Conservation (phyloP, 768 basidiomycete species). For the Chalciporus sphaerocephalus region DNA sequence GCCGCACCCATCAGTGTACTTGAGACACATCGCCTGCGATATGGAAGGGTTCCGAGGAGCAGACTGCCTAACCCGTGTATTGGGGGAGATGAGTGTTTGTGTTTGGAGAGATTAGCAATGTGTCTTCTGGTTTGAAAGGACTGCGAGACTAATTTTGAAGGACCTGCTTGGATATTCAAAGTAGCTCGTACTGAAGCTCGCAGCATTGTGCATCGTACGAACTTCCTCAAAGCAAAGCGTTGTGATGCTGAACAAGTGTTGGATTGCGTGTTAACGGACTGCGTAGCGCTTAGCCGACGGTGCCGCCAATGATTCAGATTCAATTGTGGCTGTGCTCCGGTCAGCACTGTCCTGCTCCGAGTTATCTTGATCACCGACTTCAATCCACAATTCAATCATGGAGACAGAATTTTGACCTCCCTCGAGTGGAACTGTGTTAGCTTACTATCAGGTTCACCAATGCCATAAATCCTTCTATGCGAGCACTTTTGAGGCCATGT, state of each 20-base stretch:
- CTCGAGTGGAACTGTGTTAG: too few species aligned
- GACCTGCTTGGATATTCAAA: neutral
- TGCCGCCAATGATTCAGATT: conserved; percentile 2
- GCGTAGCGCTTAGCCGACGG: neutral
- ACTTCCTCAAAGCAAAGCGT: neutral
- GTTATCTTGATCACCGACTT: too few species aligned
- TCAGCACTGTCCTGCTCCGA: too few species aligned
- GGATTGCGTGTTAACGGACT: too few species aligned
- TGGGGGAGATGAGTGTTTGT: neutral
- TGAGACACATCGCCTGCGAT: conserved; percentile 4
- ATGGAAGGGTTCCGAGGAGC: conserved; percentile 4
- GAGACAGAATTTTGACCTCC: too few species aligned
- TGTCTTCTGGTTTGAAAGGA: neutral
- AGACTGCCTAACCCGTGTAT: conserved; percentile 2
- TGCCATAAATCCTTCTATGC: too few species aligned
- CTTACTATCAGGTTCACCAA: too few species aligned
- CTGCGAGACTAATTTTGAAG: neutral
- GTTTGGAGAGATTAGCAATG: neutral
- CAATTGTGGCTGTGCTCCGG: conserved; percentile 9
- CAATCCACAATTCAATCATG: too few species aligned
- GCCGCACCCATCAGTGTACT: conserved; percentile 6
- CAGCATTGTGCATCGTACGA: conserved; percentile 51
- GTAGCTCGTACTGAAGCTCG: conserved; percentile 29
- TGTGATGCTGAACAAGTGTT: conserved; percentile 2
- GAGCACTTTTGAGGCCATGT: too few species aligned